Percentiles rank a stretch among this genome's conserved stretches.
Conservation (phyloP, 352 stramenopile genomes). For the Phytophthora hibernalis region DNA sequence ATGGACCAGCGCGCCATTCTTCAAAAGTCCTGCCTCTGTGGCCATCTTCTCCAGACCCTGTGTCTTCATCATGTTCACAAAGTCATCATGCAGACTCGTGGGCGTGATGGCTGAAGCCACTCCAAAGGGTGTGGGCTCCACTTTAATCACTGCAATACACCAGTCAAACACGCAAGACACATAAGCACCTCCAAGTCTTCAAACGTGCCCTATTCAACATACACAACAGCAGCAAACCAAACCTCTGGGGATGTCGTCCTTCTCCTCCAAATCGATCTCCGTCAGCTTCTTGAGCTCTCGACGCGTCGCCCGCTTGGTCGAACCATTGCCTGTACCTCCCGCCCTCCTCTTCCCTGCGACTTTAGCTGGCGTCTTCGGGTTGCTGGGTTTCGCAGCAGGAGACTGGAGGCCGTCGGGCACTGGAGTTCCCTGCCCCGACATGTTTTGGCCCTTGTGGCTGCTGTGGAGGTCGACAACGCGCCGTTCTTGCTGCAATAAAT, state of each 20-base stretch:
- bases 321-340: conserved; percentile 29
- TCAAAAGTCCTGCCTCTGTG: conserved; percentile 78
- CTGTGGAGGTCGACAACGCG: not conserved
- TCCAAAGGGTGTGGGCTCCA: conserved; percentile 45
- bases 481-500: conserved; percentile 4
- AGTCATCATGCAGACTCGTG: conserved; percentile 87
- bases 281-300: conserved; percentile 84
- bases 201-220: not conserved
- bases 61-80: conserved; percentile 89
- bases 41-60: conserved; percentile 87
- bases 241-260: conserved; percentile 58
- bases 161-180: not conserved
- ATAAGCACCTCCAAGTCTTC: not conserved
- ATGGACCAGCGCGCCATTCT: conserved; percentile 73
- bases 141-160: conserved; percentile 23
- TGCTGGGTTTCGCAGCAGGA: conserved; percentile 40
- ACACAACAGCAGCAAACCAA: not conserved
- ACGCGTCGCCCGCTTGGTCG: conserved; percentile 65
- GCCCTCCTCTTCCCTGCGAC: conserved; percentile 52
- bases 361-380: conserved; percentile 53
- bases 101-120: conserved; percentile 56
- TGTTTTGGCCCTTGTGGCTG: conserved; percentile 9
- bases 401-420: conserved; percentile 40
- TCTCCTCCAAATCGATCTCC: conserved; percentile 80
- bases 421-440: conserved; percentile 46